phyloP scores from a whole-genome alignment of 1,284 basidiomycete species.

The Papiliotrema fonsecae region DNA sequence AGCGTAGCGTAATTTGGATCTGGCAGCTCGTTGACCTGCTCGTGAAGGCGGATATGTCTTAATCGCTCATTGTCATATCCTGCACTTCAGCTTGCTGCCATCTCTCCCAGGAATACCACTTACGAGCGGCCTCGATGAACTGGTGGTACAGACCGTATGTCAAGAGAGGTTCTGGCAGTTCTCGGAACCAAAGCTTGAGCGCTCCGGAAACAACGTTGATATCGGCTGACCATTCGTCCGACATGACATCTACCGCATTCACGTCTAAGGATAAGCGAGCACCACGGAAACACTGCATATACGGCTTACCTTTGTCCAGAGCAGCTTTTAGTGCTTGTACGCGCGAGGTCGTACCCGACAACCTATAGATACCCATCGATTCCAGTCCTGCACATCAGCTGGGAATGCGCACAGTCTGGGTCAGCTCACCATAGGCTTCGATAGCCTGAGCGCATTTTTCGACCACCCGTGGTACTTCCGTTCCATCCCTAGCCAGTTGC shows the following conservation, averaged over 20 bases:
- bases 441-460: constrained; percentile 87
- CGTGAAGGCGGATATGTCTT: constrained; percentile 90
- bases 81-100: constrained; percentile 36
- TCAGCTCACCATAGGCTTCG: constrained; percentile 63
- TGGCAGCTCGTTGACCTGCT: constrained; percentile 94
- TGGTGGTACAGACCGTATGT: constrained; percentile 78
- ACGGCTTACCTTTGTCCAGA: constrained; percentile 72
- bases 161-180: constrained; percentile 89
- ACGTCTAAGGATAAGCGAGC: constrained; percentile 58
- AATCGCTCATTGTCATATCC: constrained; percentile 90
- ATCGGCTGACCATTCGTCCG: constrained; percentile 85
- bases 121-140: constrained; percentile 93
- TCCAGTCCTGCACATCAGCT: constrained; percentile 54
- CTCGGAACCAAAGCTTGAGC: constrained; percentile 93
- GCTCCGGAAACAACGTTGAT: constrained; percentile 94
- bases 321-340: constrained; percentile 76
- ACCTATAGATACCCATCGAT: constrained; percentile 85
- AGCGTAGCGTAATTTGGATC: constrained; percentile 97
- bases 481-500: constrained; percentile 82
- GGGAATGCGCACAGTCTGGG: too few relatives aligned
- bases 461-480: constrained; percentile 83
- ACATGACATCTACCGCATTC: constrained; percentile 74
- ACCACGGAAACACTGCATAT: not conserved
- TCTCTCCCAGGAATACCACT: constrained; percentile 44
- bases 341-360: constrained; percentile 87